Conservation (phyloP, 495 filamentous ascomycete species). For the Evansstolkia leycettana region DNA sequence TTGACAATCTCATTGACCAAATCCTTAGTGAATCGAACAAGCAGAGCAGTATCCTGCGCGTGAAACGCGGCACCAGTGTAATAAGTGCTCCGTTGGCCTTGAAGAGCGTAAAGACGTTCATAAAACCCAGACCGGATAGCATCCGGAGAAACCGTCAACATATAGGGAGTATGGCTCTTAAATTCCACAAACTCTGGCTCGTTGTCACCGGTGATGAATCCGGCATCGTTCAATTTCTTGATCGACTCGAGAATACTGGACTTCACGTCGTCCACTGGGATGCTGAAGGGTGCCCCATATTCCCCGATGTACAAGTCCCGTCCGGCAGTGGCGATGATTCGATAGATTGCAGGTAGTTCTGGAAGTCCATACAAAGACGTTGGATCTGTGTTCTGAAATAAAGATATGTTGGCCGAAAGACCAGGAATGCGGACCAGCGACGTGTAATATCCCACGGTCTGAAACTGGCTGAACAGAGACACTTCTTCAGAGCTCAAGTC, state of each 20-base stretch:
- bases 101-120: constrained; percentile 31
- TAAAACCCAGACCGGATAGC: constrained; percentile 38
- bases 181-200: constrained; percentile 12
- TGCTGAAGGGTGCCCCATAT: too few species aligned
- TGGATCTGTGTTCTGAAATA: too few species aligned
- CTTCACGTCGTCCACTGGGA: too few species aligned
- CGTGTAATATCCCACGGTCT: constrained; percentile 22
- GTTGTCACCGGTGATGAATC: too few species aligned
- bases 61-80: constrained; percentile 37
- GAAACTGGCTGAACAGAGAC: constrained; percentile 21
- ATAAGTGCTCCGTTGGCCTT: constrained; percentile 38
- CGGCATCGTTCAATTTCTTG: too few species aligned
- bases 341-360: too few species aligned
- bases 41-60: constrained; percentile 14
- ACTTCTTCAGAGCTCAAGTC: constrained; percentile 19
- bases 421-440: constrained; percentile 21
- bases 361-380: too few species aligned
- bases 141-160: constrained; percentile 15
- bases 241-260: too few species aligned
- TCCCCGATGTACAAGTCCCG: too few species aligned
- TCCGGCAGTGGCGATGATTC: too few species aligned
- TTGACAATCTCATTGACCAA: too few species aligned
- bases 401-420: constrained; percentile 5
- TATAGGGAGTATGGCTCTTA: constrained; percentile 14
- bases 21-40: constrained; percentile 27